These are phyloP conservation scores for Globisporangium apiculatum DNA, from an alignment of 352 stramenopile genomes.

Conservation along the genomic window DNA sequence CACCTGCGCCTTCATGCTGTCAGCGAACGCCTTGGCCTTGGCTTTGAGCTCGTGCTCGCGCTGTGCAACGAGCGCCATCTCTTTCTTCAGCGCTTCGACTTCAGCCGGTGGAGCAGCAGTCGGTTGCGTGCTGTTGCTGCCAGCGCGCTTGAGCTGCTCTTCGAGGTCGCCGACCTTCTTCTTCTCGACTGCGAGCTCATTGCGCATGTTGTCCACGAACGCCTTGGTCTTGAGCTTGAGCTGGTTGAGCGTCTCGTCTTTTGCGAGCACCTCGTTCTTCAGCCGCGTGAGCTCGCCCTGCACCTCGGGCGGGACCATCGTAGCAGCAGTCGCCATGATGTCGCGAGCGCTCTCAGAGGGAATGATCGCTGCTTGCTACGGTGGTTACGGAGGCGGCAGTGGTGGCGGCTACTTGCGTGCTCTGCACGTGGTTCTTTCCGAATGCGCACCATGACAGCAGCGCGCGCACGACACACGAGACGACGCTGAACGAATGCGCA, in stretches of 20 bases:
- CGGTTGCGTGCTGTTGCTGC: not conserved
- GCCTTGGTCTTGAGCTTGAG: constrained; percentile 83
- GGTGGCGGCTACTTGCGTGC: not conserved
- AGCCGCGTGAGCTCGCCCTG: constrained; percentile 48
- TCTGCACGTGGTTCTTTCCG: not conserved
- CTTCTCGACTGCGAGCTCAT: constrained; percentile 51
- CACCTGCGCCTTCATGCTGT: constrained; percentile 60
- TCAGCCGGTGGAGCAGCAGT: constrained; percentile 6
- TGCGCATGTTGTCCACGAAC: constrained; percentile 75
- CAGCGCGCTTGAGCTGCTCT: constrained; percentile 34
- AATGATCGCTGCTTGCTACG: not conserved
- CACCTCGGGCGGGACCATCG: constrained; percentile 15
- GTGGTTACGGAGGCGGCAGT: no score
- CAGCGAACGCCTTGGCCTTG: constrained; percentile 61
- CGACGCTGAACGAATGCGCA: no score
- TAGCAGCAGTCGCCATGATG: not conserved
- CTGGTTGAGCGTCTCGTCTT: constrained; percentile 74
- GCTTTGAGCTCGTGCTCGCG: constrained; percentile 58
- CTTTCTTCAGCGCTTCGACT: constrained; percentile 38
- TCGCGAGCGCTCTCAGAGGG: not conserved
- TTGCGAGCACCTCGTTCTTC: constrained; percentile 48
- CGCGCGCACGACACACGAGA: constrained; percentile 10
- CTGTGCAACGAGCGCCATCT: constrained; percentile 30
- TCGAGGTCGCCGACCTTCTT: constrained; percentile 57
- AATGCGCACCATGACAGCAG: constrained; percentile 6